Evolutionary conservation across 2,329 filamentous ascomycete species (phyloP).

Genomic region (Fusarium palustre): DNA sequence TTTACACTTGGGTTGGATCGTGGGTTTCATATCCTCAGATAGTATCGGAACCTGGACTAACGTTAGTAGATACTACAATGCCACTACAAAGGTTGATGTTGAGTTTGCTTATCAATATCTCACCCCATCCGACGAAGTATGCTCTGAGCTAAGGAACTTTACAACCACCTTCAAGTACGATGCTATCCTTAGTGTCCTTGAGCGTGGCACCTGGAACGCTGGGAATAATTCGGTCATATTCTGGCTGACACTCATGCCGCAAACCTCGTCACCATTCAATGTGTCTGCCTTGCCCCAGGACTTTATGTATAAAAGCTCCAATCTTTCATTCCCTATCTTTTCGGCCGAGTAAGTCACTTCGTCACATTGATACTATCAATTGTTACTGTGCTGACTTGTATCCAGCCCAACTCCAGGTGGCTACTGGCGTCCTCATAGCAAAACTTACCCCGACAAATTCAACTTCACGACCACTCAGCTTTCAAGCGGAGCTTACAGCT

Average conservation of each 20-base stretch:
- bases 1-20: constrained; percentile 20
- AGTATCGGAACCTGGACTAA: not conserved
- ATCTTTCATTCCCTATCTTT: not conserved
- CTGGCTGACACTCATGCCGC: constrained; percentile 2
- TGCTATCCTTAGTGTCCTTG: constrained; percentile 1
- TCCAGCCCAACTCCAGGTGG: not conserved
- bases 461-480: constrained; percentile 4
- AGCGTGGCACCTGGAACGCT: constrained; percentile 4
- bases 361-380: rapidly evolving
- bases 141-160: not conserved
- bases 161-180: not conserved
- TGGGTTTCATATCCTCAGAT: not conserved
- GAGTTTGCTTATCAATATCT: not conserved
- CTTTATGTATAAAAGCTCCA: rapidly evolving
- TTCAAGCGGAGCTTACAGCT: not conserved
- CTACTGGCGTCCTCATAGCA: not conserved
- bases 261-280: not conserved
- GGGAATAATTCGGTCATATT: constrained; percentile 6
- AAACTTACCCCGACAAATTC: not conserved
- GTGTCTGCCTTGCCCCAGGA: not conserved
- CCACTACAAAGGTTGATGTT: constrained; percentile 5
- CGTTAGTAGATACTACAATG: constrained; percentile 9
- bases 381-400: not conserved
- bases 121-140: not conserved
- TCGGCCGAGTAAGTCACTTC: not conserved